Base-by-base conservation (phyloP, 768 basidiomycete genomes). In the Asterophora lycoperdoides region DNA sequence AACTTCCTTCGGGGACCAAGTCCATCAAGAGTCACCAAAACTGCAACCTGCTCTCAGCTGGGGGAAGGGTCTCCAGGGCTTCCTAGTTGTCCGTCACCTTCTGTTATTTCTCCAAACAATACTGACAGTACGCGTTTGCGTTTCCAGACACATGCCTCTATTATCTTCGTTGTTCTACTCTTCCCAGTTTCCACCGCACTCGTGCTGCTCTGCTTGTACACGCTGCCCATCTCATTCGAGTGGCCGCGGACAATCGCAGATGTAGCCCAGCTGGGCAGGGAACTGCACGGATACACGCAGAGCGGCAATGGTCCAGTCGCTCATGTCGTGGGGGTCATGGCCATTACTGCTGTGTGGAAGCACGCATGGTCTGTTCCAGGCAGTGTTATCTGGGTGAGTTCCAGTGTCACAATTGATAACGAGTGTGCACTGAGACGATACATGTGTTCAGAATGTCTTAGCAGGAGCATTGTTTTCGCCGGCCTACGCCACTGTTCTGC, bases 311-410 rank as follows among this genome's bases (percentile, higher is more conserved):
- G 68, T 2, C 78, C 85, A 15, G 71, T 81, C 45, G 76, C 77
- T 7, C 94, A 95, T 67, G 89, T 95, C 45, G 64, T 94, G 36
- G 81, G 76, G 19, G 91, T 93, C 42, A 76, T 97, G 58, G 83
- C 86, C 33, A 75, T 93, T 11, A 84, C 87, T 14, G 89, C 90
- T 4, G 71, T 92, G 23, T 97, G 93, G 92, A 96, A 93, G 68
- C 94, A 97, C 64, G 92, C 93, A 3, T 97, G 93, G 94, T 93
- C 90, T 51, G 80, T 97, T 49, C 94, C 94, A 8, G 94, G 94
- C 6, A 93, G 90, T 56, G 92, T 95, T 41, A 76, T 95, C 41
- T 85, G 93, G 86, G 89, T 89, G 54, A 48, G 84, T 73, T 52
- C 59, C 47, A 41, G 19, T 41, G 28, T 11, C 44, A 44, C 23